Evolutionary conservation across 805 yeast genomes (phyloP), one percentile per base, ranked within the genome.

Genomic region (Lipomyces starkeyi): DNA sequence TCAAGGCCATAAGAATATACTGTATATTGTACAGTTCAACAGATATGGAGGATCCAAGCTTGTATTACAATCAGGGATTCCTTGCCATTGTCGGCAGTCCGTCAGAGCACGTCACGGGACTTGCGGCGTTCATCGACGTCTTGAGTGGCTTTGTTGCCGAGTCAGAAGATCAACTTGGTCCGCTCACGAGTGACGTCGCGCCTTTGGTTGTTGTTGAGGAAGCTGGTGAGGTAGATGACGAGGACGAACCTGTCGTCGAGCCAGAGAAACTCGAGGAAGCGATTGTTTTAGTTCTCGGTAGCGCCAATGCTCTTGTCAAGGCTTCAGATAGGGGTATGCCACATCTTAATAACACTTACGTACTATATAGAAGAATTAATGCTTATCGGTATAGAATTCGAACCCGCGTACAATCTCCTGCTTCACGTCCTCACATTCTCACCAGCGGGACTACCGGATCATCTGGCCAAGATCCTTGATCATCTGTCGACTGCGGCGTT

Each of bases 371-470:
- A 63, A 55, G 40, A 37, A 37, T 1, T 37, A 37, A 14, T 17
- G 6, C 27, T 22, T 35, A n/a, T 17, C 9, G 17, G 20, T 43
- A 27, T 32, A 67, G 82, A 80, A 61, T 78, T 80, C 63, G 83
- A 81, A 75, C 68, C 80, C 6, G 77, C 77, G 8, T 80, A 77
- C 74, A 81, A 80, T 74, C 75, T 80, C 61, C 73, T 78, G 29
- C 69, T 81, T 59, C 79, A 76, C 68, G 77, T 80, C 53, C 68
- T 80, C 60, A 71, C 78, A 20, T 74, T 75, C 43, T 76, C 79
- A 1, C 55, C 67, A 49, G 74, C 79, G 20, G 76, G 79, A 53
- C 74, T 78, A 63, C 75, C 72, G 13, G 75, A 73, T 22, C 73
- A 76, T 35, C 68, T 77, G 53, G 76, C 77, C 7, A 72, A 73